phyloP scores from a whole-genome alignment of 805 yeast genomes.

The Cyberlindnera nakhonratchasimensis region DNA sequence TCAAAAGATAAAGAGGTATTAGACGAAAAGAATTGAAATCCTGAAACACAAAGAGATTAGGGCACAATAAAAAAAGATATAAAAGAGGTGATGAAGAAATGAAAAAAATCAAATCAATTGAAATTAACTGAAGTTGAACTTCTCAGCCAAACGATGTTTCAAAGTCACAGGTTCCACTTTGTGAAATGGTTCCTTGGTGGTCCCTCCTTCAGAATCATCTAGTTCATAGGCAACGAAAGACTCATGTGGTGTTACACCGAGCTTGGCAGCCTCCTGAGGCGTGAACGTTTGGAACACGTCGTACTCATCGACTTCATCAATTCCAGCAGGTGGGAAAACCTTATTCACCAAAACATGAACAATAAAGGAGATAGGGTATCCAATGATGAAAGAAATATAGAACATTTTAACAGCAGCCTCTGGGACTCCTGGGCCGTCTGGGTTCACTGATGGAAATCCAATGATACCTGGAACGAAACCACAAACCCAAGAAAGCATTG shows the following conservation, averaged over 20 bases:
- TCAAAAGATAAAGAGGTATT: too few relatives aligned
- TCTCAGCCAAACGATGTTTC: neutral
- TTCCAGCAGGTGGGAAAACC: slow-evolving; percentile 29
- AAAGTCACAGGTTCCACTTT: slow-evolving; percentile 1
- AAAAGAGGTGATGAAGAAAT: neutral
- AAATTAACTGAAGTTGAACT: neutral
- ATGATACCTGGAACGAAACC: slow-evolving; percentile 42
- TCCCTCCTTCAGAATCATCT: slow-evolving; percentile 8
- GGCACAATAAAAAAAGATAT: neutral
- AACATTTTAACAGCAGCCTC: slow-evolving; percentile 27
- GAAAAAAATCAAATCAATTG: neutral
- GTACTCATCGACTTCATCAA: slow-evolving; percentile 32
- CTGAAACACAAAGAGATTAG: neutral
- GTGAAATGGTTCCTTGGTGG: slow-evolving; percentile 4
- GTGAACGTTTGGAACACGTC: slow-evolving; percentile 35
- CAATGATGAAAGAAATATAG: slow-evolving; percentile 27
- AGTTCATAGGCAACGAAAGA: neutral
- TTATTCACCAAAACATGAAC: slow-evolving; percentile 24
- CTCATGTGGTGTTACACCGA: slow-evolving; percentile 31
- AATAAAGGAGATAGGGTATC: slow-evolving; percentile 25
- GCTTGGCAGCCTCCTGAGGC: slow-evolving; percentile 30
- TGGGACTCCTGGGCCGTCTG: slow-evolving; percentile 26
- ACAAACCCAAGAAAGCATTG: slow-evolving; percentile 35
- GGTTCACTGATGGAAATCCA: slow-evolving; percentile 34
- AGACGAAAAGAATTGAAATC: neutral